Base-by-base conservation (phyloP, 2,329 filamentous ascomycete genomes). In the Drechslerella dactyloides region DNA sequence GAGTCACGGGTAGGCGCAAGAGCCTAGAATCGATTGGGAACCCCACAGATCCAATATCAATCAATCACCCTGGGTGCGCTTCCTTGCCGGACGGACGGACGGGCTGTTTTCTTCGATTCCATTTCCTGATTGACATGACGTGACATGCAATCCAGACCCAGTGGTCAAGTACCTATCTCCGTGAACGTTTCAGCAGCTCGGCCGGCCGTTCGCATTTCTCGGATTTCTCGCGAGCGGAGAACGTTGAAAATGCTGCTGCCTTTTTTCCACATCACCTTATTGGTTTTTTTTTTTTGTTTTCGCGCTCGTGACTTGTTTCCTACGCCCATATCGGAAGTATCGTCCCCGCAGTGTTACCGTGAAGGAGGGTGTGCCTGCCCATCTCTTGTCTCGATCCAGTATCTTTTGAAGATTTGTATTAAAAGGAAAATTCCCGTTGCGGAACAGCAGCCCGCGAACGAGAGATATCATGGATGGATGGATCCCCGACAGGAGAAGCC, bases 401-500 rank as follows among this genome's bases (percentile, higher is more conserved):
- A 42, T 42, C 2, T 42, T 42, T 17, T 15, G 3, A 17, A 13
- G 37, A 42, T 6, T 42, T 42, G n/a, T 17, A 6, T 15, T 15
- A 5, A 15, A 42, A n/a, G 5, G n/a, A 54, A 70, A 58, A 58
- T 63, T 63, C 57, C 65, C 58, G 19, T 63, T 63, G 62, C 58
- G 13, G 66, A 60, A 37, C 30, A 55, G 66, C 63, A 70, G 59
- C 66, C 66, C 58, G 66, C 48, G 66, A 70, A 7, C n/a, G n/a
- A n/a, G n/a, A n/a, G n/a, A n/a, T n/a, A n/a, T n/a, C n/a, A n/a
- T n/a, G n/a, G n/a, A n/a, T n/a, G n/a, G n/a, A n/a, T n/a, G 8
- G 59, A 50, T 2, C 66, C 54, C 66, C 60, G 66, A 70, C 64
- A 70, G 66, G 59, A 70, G 66, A 70, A 70, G 59, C 66, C 59